Evolutionary conservation across 164 flowering plant species (phyloP), one percentile per base, ranked within the genome.

Genomic region (Magnolia changhungtana): DNA sequence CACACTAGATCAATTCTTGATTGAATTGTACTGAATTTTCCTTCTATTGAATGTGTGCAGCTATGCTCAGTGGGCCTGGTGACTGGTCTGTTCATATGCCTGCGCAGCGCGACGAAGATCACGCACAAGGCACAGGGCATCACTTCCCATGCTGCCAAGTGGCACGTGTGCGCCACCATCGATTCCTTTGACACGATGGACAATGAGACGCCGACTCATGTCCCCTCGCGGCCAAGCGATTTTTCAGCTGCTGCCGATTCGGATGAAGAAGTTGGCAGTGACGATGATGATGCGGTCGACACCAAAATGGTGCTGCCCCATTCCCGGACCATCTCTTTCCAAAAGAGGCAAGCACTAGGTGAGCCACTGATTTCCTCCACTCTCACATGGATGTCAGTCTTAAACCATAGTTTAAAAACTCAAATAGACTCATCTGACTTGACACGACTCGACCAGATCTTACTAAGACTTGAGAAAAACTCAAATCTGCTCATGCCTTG

Each of bases 91-190:
- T 69, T 83, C 69, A 89, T 95, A 69, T 61, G 90, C 59, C 58
- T 95, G 72, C 80, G 97, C 6, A 90, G 98, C 70, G 98, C 98
- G 16, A 86, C 97, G 2, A 91, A 90, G 82, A 93, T 95, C 78
- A 95, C 98, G 0, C 98, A 95, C 84, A 92, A 91, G 81, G 98
- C 96, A 8, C 98, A 90, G 76, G 77, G 89, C 1, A 84, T 93
- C 14, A 89, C 94, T 0, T 79, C 87, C 78, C 89, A 90, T 11
- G 98, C 98, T 20, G 86, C 98, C 20, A 93, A 89, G 82, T 93
- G 98, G 98, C 97, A 95, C 58, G 88, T 89, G 0, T 92, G 96
- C 78, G 94, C 97, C 0, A 95, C 98, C 19, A 76, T 92, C 18
- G 91, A 92, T 31, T 85, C 92, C 0, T 88, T 89, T 59, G 98